Evolutionary conservation across 2,329 filamentous ascomycete genomes (phyloP).

Genomic region (Aspergillus carbonarius): DNA sequence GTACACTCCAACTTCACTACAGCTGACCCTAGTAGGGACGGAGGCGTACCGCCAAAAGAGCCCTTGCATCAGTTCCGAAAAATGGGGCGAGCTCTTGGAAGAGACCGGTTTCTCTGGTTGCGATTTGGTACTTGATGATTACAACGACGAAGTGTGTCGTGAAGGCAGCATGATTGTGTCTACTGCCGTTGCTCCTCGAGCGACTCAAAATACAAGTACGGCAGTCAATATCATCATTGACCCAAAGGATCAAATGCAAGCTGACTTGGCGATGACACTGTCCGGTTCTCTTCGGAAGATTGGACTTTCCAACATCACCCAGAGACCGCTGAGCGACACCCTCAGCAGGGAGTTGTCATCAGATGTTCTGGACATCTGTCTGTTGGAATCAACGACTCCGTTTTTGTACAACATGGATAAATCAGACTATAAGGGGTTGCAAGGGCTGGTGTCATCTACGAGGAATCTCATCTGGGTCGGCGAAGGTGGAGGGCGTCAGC

Average conservation of each 20-base stretch:
- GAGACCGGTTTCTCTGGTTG: slow-evolving; percentile 19
- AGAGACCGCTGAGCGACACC: background rate
- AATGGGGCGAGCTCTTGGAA: slow-evolving; percentile 11
- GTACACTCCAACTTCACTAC: no score
- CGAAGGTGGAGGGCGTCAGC: slow-evolving; percentile 8
- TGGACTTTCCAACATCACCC: background rate
- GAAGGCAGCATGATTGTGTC: slow-evolving; percentile 15
- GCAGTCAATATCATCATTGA: background rate
- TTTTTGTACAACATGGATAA: slow-evolving; percentile 5
- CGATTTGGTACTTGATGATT: slow-evolving; percentile 18
- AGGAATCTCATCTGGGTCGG: slow-evolving; percentile 11
- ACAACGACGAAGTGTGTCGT: slow-evolving; percentile 6
- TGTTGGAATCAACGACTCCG: slow-evolving; percentile 5
- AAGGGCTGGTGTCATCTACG: background rate
- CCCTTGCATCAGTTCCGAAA: slow-evolving; percentile 6
- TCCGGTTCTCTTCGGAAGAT: background rate
- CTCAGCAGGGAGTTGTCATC: background rate
- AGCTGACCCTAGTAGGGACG: slow-evolving; percentile 2
- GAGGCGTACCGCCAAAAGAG: slow-evolving; percentile 11
- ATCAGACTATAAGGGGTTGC: background rate
- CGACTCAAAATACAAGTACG: background rate
- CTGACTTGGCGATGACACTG: background rate
- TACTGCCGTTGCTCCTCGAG: slow-evolving; percentile 3
- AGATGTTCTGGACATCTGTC: background rate
- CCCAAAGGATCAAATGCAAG: background rate